Evolutionary conservation across 345 rosid genomes (phyloP).

Genomic region (Dovyalis caffra): DNA sequence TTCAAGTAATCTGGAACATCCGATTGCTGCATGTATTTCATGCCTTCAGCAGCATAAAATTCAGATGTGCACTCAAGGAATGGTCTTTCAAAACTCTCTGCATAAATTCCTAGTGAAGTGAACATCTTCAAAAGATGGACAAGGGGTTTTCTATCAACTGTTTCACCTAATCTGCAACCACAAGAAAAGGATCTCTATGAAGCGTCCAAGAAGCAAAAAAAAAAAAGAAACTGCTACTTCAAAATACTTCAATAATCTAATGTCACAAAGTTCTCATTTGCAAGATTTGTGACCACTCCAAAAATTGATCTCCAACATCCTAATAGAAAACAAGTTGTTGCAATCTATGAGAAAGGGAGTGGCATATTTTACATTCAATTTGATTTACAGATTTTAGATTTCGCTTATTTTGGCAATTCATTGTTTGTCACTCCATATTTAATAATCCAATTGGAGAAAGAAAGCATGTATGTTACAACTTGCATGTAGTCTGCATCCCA

Average conservation of each 20-base stretch:
- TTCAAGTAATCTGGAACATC: conserved; percentile 96
- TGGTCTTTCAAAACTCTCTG: conserved; percentile 88
- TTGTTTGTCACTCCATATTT: neutral
- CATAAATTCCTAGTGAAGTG: conserved; percentile 90
- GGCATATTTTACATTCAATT: neutral
- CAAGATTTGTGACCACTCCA: neutral
- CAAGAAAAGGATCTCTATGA: conserved; percentile 17
- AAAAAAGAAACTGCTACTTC: neutral
- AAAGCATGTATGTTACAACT: neutral
- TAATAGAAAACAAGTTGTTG: neutral
- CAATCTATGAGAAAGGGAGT: neutral
- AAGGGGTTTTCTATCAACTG: conserved; percentile 82
- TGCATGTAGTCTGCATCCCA: neutral
- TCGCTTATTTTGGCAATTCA: neutral
- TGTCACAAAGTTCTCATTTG: neutral
- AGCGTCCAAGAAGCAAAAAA: neutral
- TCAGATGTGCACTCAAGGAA: conserved; percentile 93
- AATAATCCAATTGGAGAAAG: neutral
- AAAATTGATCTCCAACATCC: neutral
- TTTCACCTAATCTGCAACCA: conserved; percentile 75
- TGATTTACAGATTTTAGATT: neutral
- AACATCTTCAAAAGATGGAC: conserved; percentile 98
- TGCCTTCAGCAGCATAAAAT: conserved; percentile 97
- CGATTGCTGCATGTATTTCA: conserved; percentile 95
- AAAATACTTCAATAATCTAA: neutral